A percentile compares a stretch with the other conserved stretches of the same genome.
Conservation (phyloP, 805 yeast species). For the Metschnikowia shivogae region DNA sequence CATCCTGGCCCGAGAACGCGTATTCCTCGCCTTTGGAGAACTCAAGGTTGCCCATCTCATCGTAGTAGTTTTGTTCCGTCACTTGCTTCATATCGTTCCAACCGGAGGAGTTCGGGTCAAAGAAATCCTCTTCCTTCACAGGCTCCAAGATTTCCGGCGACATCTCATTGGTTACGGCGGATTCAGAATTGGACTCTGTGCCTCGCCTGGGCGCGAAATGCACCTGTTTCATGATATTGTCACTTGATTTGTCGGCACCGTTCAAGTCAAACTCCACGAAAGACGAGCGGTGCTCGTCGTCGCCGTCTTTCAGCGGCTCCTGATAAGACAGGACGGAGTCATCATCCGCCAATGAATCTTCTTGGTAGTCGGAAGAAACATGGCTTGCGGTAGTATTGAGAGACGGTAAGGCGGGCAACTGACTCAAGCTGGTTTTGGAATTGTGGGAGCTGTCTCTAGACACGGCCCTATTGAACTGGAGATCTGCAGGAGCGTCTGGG, state of each 20-base stretch:
- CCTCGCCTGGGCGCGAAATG: conserved; percentile 2
- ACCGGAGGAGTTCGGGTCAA: conserved; percentile 39
- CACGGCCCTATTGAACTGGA: conserved; percentile 1
- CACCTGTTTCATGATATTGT: conserved; percentile 8
- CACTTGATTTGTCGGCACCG: conserved; percentile 3
- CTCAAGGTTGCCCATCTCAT: conserved; percentile 69
- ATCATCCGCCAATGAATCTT: not conserved
- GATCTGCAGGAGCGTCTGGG: not conserved
- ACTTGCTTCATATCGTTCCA: conserved; percentile 91
- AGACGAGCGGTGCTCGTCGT: not conserved
- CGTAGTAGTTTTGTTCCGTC: conserved; percentile 71
- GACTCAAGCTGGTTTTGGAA: conserved; percentile 12
- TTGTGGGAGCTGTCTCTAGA: conserved; percentile 8
- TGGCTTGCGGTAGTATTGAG: conserved; percentile 1
- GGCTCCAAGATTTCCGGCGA: conserved; percentile 1
- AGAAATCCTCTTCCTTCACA: conserved; percentile 29
- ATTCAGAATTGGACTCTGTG: not conserved
- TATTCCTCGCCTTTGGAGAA: conserved; percentile 27
- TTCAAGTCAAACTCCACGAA: conserved; percentile 30
- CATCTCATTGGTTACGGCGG: not conserved
- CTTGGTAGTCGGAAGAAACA: not conserved
- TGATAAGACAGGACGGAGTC: not conserved
- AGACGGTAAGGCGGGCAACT: conserved; percentile 15
- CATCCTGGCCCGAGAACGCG: conserved; percentile 39
- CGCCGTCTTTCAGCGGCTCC: not conserved